These are phyloP conservation scores for Exophiala bonariae DNA, from an alignment of 2,329 filamentous ascomycete genomes.

Conservation along the genomic window DNA sequence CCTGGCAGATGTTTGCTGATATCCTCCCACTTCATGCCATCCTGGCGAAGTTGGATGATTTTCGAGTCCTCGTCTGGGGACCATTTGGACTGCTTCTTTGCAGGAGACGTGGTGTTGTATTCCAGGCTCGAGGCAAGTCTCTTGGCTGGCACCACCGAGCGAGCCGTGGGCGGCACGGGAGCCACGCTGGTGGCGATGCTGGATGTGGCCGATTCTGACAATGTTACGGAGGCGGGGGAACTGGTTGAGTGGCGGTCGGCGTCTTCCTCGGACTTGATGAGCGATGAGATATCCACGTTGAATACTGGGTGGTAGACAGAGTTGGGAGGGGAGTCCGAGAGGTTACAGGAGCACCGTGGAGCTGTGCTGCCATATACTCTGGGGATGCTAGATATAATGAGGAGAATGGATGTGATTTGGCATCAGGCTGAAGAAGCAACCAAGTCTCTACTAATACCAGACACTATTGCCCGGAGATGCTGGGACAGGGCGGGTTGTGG, in stretches of 20 bases:
- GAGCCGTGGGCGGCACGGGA: slow-evolving; percentile 22
- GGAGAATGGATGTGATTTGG: background rate
- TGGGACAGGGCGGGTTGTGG: slow-evolving; percentile 4
- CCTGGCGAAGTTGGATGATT: slow-evolving; percentile 86
- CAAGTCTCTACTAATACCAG: slow-evolving; percentile 6
- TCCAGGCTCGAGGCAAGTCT: slow-evolving; percentile 39
- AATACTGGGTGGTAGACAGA: slow-evolving; percentile 2
- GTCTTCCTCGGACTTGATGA: slow-evolving; percentile 64
- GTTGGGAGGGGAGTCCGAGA: background rate
- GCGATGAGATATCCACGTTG: slow-evolving; percentile 93
- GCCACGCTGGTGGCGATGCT: slow-evolving; percentile 24
- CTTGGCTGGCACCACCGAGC: slow-evolving; percentile 30
- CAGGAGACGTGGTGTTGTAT: slow-evolving; percentile 60
- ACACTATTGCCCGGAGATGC: slow-evolving; percentile 3
- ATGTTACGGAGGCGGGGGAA: slow-evolving; percentile 24
- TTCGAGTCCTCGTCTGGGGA: slow-evolving; percentile 88
- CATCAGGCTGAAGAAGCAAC: slow-evolving; percentile 15
- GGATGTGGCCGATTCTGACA: slow-evolving; percentile 22
- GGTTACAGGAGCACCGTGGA: slow-evolving; percentile 3
- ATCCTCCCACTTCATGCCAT: slow-evolving; percentile 98
- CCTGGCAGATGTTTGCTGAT: slow-evolving; percentile 90
- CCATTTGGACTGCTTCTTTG: slow-evolving; percentile 97
- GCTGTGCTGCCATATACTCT: background rate
- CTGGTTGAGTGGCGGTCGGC: slow-evolving; percentile 25
- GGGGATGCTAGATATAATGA: too few relatives aligned